Conservation (phyloP, 257 asterid species). For the Solanum megistacrolobum region DNA sequence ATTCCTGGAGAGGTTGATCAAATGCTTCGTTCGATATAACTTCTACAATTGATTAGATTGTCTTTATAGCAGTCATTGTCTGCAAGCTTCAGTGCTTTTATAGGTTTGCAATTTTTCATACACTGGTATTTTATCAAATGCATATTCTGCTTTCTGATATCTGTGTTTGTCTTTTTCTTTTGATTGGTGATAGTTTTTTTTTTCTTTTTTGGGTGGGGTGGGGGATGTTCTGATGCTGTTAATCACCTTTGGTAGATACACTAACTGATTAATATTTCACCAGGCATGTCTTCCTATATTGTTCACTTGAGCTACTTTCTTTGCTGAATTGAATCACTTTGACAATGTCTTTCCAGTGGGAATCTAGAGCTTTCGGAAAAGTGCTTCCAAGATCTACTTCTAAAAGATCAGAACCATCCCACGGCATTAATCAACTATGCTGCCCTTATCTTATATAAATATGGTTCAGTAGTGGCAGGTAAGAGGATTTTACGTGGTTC, state of each 20-base stretch:
- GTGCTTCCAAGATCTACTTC: constrained; percentile 67
- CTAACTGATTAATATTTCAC: background rate
- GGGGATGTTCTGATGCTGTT: background rate
- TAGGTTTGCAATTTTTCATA: background rate
- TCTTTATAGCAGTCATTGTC: background rate
- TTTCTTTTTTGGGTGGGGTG: background rate
- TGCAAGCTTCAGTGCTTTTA: background rate
- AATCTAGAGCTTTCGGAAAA: constrained; percentile 69
- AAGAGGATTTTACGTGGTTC: background rate
- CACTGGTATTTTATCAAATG: background rate
- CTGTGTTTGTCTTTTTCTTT: background rate
- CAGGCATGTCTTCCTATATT: background rate
- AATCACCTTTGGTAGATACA: background rate
- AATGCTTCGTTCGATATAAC: background rate
- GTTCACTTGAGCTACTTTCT: background rate
- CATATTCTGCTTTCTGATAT: background rate
- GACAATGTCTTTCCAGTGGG: constrained; percentile 47
- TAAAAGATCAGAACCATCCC: constrained; percentile 93
- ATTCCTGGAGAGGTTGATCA: background rate
- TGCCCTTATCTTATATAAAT: constrained; percentile 66
- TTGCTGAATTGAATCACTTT: constrained; percentile 10
- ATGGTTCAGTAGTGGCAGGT: constrained; percentile 82
- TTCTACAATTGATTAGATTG: background rate
- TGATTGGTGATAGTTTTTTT: background rate
- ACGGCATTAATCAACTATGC: constrained; percentile 84